A percentile compares a stretch with the other conserved stretches of the same genome.
phyloP scores from a whole-genome alignment of 495 filamentous ascomycete genomes.

The Aspergillus ellipticus region DNA sequence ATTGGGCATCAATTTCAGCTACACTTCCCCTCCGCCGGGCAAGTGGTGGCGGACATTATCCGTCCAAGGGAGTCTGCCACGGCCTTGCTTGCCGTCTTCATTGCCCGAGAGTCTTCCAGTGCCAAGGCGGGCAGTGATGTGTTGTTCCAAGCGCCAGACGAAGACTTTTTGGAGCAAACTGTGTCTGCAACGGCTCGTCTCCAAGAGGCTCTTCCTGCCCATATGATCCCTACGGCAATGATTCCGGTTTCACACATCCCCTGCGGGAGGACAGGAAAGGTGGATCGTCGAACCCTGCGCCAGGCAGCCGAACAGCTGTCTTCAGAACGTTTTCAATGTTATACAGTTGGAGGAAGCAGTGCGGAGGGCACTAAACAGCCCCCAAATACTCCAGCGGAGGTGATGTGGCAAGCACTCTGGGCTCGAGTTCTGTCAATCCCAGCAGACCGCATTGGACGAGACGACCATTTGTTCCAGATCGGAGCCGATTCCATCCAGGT shows the following conservation, averaged over 20 bases:
- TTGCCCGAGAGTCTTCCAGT: background rate
- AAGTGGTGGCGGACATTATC: background rate
- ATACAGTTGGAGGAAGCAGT: background rate
- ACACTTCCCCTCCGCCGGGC: background rate
- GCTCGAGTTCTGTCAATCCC: background rate
- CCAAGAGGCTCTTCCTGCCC: conserved; percentile 1
- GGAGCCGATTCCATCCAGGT: conserved; percentile 21
- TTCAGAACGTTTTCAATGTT: background rate
- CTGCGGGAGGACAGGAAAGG: background rate
- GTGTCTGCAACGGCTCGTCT: background rate
- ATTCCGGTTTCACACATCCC: background rate
- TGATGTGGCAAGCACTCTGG: background rate
- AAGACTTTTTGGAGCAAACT: too few relatives aligned
- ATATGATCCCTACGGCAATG: background rate
- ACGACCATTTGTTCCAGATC: conserved; percentile 13
- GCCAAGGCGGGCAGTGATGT: too few relatives aligned
- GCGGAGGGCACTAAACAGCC: background rate
- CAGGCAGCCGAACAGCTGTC: background rate
- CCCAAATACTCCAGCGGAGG: background rate
- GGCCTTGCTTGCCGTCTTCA: background rate
- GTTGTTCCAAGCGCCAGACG: too few relatives aligned
- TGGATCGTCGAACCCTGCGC: background rate
- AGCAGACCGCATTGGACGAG: background rate
- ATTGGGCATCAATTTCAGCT: background rate
- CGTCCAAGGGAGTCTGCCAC: background rate